Conservation (phyloP, 2,329 filamentous ascomycete genomes). For the Pestalotiopsis sp. region DNA sequence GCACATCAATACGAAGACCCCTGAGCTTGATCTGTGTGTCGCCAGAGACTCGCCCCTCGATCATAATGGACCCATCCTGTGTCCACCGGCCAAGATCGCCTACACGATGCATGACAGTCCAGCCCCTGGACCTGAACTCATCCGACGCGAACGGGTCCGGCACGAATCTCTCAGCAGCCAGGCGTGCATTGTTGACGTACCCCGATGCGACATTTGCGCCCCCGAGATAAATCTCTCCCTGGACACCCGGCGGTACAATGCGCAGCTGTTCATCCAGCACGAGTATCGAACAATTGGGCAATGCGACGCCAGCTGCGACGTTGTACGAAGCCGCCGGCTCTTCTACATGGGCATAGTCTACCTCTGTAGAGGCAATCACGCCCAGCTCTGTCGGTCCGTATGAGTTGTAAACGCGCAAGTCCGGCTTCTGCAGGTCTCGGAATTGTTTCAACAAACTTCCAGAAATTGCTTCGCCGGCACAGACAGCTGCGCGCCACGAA, state of each 20-base stretch:
- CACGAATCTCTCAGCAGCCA: not conserved
- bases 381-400: slow-evolving; percentile 9
- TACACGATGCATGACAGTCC: not conserved
- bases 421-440: not conserved
- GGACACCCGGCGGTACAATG: not conserved
- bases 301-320: not conserved
- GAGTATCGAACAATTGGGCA: not conserved
- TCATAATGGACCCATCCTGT: not conserved
- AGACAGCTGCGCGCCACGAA: slow-evolving; percentile 11
- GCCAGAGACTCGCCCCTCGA: not conserved
- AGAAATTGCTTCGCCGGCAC: slow-evolving; percentile 10
- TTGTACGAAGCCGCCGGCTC: not conserved
- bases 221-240: not conserved
- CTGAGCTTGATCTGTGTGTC: slow-evolving; percentile 1
- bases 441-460: not conserved
- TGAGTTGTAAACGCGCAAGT: not conserved
- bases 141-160: not conserved
- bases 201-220: not conserved
- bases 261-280: not conserved
- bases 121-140: not conserved
- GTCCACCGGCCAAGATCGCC: not conserved
- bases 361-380: no score
- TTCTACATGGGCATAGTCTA: no score
- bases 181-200: not conserved
- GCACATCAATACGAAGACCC: not conserved